Evolutionary conservation across 768 basidiomycete species (phyloP), one percentile per base, ranked within the genome.

Genomic region (Mycena capillaripes): DNA sequence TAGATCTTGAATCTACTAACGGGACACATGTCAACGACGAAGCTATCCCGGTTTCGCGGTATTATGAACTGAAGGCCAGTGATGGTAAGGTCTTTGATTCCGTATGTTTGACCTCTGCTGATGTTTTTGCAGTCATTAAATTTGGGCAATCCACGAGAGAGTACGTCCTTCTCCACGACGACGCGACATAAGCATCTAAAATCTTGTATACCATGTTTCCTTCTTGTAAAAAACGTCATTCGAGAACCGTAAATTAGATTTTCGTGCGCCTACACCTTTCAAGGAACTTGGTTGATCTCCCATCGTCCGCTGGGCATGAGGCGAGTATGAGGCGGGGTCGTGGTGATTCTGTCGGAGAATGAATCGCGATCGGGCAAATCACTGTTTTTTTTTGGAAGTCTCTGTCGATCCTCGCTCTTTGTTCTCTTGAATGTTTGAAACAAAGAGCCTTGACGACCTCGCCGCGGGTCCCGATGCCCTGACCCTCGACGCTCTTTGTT

Each of bases 1-100:
- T 99, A 70, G 98, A 99, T 82, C 90, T 99, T 11, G 97, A 99
- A 76, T 98, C 97, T n/a, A 98, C 98, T 3, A 99, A 99, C 79
- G 92, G 95, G 2, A 99, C 98, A 0, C 87, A 90, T 75, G 97
- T 99, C 55, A 99, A 99, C 77, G 95, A 92, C 72, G 89, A 93
- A 77, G 82, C 87, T 57, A 93, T 99, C 72, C 98, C 98, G 3
- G 85, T 91, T 2, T 92, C 96, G 10, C 86, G 97, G 70, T 99
- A 91, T 80, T 97, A 93, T 79, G 96, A 97, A 81, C 84, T 97
- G 61, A 92, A 88, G 81, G 84, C 88, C 23, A 87, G 90, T 29
- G 96, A 97, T 81, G 92, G 96, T 97, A 69, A 66, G 92, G 80
- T 23, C 58, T 71, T 29, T 55, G 36, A 36, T 67, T n/a, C 46